A percentile compares a stretch with the other conserved stretches of the same genome.
phyloP scores from a whole-genome alignment of 169 alveolate genomes.

The Perkinsus olseni region DNA sequence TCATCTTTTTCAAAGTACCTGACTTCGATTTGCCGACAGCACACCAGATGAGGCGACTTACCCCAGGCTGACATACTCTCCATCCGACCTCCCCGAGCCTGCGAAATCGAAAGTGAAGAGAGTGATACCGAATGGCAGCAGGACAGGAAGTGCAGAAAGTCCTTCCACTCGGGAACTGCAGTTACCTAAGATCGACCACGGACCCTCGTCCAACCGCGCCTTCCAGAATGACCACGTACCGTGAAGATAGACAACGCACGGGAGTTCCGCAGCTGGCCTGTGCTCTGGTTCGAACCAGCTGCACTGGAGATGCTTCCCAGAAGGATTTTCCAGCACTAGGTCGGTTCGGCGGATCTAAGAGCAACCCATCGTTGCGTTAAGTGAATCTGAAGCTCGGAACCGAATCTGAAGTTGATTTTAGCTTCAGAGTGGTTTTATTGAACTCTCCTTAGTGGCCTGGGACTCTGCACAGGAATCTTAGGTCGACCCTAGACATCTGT shows the following conservation, averaged over 20 bases:
- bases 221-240: constrained; percentile 34
- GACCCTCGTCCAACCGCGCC: neutral
- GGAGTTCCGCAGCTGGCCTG: constrained; percentile 17
- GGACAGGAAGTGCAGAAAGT: constrained; percentile 40
- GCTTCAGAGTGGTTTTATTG: too few relatives aligned
- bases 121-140: constrained; percentile 57
- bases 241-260: constrained; percentile 72
- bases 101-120: constrained; percentile 56
- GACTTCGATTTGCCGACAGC: neutral
- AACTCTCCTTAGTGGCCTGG: too few relatives aligned
- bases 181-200: neutral
- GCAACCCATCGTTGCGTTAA: constrained; percentile 58
- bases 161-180: constrained; percentile 36
- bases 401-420: too few relatives aligned
- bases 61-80: constrained; percentile 62
- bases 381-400: constrained; percentile 21
- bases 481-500: too few relatives aligned
- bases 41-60: neutral
- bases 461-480: too few relatives aligned
- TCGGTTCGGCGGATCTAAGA: constrained; percentile 39
- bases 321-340: constrained; percentile 26
- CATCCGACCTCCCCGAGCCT: constrained; percentile 66
- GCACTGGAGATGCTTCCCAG: constrained; percentile 40
- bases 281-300: constrained; percentile 56
- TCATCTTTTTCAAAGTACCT: constrained; percentile 56